These are phyloP conservation scores for Pulveroboletus sp. DNA, from an alignment of 768 basidiomycete genomes.

Conservation along the genomic window DNA sequence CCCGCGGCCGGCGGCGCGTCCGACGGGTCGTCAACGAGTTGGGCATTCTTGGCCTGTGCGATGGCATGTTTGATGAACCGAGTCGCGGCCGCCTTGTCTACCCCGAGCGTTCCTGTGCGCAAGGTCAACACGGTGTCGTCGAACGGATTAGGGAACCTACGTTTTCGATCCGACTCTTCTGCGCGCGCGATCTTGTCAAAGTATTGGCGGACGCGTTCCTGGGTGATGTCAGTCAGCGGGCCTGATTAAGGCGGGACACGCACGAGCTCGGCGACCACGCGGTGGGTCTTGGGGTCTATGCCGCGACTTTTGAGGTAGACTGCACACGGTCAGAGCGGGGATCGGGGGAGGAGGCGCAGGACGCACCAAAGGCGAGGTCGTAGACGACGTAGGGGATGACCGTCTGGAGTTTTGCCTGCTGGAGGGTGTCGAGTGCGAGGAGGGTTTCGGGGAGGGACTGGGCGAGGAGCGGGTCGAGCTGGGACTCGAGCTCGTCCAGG, in stretches of 20 bases:
- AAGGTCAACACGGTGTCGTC: too few species aligned
- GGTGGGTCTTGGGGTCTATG: slow-evolving; percentile 74
- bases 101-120: slow-evolving; percentile 36
- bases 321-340: slow-evolving; percentile 22
- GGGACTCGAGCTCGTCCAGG: slow-evolving; percentile 64
- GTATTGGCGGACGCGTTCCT: slow-evolving; percentile 77
- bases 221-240: neutral
- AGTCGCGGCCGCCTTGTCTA: slow-evolving; percentile 76
- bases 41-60: slow-evolving; percentile 46
- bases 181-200: slow-evolving; percentile 79
- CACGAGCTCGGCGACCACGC: slow-evolving; percentile 60
- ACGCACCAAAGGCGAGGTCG: slow-evolving; percentile 80
- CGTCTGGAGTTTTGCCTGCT: slow-evolving; percentile 80
- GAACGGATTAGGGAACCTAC: too few species aligned
- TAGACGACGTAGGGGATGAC: slow-evolving; percentile 79
- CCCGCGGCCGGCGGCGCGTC: slow-evolving; percentile 4
- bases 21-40: slow-evolving; percentile 33
- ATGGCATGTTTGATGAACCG: slow-evolving; percentile 87
- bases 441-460: slow-evolving; percentile 66
- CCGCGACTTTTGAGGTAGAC: slow-evolving; percentile 81
- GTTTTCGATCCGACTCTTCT: slow-evolving; percentile 59
- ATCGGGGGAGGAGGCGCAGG: neutral
- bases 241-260: neutral
- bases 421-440: slow-evolving; percentile 61
- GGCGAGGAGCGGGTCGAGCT: slow-evolving; percentile 62